Conservation (phyloP, 2,329 filamentous ascomycete genomes). For the Chrysosporium queenslandicum region DNA sequence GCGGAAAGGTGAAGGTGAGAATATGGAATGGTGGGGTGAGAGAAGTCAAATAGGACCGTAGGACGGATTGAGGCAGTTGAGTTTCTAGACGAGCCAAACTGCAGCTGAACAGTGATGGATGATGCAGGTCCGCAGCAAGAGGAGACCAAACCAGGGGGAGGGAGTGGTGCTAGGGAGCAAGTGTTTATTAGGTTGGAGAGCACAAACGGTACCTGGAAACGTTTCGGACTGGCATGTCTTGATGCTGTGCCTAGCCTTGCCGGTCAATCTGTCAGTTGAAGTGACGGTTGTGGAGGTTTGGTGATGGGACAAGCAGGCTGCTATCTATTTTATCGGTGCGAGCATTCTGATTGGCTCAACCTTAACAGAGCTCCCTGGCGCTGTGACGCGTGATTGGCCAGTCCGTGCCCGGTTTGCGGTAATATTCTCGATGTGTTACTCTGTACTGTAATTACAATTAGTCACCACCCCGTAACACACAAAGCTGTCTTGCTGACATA, state of each 20-base stretch:
- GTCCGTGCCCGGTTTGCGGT: background rate
- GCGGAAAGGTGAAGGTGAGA: background rate
- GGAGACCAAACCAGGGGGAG: background rate
- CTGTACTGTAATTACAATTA: background rate
- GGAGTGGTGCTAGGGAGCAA: background rate
- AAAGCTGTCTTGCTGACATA: background rate
- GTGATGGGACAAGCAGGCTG: conserved; percentile 9
- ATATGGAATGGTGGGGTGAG: background rate
- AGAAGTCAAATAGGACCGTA: background rate
- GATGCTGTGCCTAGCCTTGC: conserved; percentile 4
- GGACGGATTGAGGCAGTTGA: background rate
- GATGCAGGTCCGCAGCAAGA: background rate
- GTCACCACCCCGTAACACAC: background rate
- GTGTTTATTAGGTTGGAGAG: background rate
- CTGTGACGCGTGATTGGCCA: background rate
- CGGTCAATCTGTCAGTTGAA: background rate
- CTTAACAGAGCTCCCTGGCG: background rate
- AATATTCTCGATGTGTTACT: background rate
- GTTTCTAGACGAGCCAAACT: background rate
- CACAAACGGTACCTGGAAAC: background rate
- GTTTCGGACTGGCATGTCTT: background rate
- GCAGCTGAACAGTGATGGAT: background rate
- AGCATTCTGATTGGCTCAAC: conserved; percentile 7
- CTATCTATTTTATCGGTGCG: conserved; percentile 8
- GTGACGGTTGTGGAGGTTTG: conserved; percentile 6